Base-by-base conservation (phyloP, 176 grass and related monocot species). In the Miscanthus lutarioriparius region DNA sequence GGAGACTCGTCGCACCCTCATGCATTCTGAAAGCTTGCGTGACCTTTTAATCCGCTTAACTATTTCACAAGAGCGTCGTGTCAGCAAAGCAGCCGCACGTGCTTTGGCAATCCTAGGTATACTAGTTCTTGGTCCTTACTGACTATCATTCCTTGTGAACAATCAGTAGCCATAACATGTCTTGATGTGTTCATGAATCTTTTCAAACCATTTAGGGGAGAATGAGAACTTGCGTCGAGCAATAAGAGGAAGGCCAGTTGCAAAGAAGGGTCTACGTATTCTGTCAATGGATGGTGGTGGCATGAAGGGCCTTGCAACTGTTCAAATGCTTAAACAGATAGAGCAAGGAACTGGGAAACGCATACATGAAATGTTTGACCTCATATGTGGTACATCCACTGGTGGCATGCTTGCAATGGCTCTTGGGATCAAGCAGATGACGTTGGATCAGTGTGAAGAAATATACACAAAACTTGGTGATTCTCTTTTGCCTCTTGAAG, bases 341-440 rank as follows among this genome's bases (percentile, higher is more conserved):
- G 96, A 98, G 80, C 81, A 95, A 92, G 93, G 96, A 90, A 94
- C 93, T 83, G 96, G 96, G 66, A 95, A 88, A 83, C 83, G 78
- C 48, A 95, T 98, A 87, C 91, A 98, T 84, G 96, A 98, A 89
- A 92, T 98, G 91, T 98, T 98, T 93, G 96, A 98, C 67, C 85
- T 98, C 68, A 98, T 98, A 88, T 98, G 96, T 67, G 96, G 96
- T 82, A 98, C 96, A 77, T 98, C 96, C 27, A 98, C 96, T 32
- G 96, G 96, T 86, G 96, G 96, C 59, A 98, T 98, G 96, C 93
- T 98, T 81, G 93, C 93, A 35, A 91, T 98, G 85, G 96, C 96
- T 76, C 96, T 98, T 88, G 96, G 96, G 59, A 86, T 95, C 81
- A 98, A 98, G 88, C 87, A 85, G 81, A 95, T 98, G 96, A 94